Conservation (phyloP, 805 yeast species). For the Tetrapisispora iriomotensis region DNA sequence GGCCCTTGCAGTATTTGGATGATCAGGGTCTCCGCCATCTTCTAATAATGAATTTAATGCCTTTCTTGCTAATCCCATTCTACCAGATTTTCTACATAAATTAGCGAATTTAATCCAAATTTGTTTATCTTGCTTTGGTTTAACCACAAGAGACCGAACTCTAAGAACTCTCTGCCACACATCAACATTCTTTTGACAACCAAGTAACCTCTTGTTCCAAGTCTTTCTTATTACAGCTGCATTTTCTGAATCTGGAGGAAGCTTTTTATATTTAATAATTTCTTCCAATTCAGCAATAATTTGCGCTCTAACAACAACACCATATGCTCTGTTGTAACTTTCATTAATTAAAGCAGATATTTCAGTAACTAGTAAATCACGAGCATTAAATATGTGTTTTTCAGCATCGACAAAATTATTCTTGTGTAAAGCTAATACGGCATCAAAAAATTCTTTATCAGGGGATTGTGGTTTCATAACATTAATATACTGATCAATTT, state of each 20-base stretch:
- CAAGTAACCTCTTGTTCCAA: slow-evolving; percentile 86
- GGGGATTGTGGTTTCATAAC: slow-evolving; percentile 91
- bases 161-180: slow-evolving; percentile 97
- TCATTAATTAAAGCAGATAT: slow-evolving; percentile 91
- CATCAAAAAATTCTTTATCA: slow-evolving; percentile 89
- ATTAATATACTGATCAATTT: slow-evolving; percentile 82
- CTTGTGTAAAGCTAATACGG: slow-evolving; percentile 75
- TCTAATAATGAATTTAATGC: slow-evolving; percentile 73
- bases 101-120: slow-evolving; percentile 98
- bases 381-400: slow-evolving; percentile 67
- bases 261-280: slow-evolving; percentile 75
- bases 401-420: slow-evolving; percentile 78
- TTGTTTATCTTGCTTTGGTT: slow-evolving; percentile 93
- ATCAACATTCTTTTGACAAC: slow-evolving; percentile 94
- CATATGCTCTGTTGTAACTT: slow-evolving; percentile 92
- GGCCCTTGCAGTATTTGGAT: slow-evolving; percentile 58
- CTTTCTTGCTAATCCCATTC: slow-evolving; percentile 86
- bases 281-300: slow-evolving; percentile 96
- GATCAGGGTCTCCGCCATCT: slow-evolving; percentile 49
- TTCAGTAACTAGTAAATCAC: slow-evolving; percentile 86
- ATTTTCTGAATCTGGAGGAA: slow-evolving; percentile 76
- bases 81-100: slow-evolving; percentile 85
- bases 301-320: slow-evolving; percentile 92
- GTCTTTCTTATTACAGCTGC: slow-evolving; percentile 74
- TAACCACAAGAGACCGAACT: slow-evolving; percentile 84